phyloP scores from a whole-genome alignment of 441 rosid genomes.

The Melastoma candidum region DNA sequence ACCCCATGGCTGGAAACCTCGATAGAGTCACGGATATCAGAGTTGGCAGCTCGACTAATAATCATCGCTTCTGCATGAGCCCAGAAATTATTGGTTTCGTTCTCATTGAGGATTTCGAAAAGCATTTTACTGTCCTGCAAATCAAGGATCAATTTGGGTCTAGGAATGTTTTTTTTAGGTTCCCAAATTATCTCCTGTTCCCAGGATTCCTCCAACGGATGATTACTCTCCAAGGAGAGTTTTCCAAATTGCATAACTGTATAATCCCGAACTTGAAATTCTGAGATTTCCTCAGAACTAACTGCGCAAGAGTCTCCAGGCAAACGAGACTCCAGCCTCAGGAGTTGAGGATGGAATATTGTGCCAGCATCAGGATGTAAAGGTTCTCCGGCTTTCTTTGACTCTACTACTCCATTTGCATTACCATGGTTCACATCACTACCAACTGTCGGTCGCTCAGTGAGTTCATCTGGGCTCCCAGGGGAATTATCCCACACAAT shows the following conservation, averaged over 20 bases:
- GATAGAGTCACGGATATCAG: conserved; percentile 32
- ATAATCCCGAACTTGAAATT: conserved; percentile 33
- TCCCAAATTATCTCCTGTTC: conserved; percentile 83
- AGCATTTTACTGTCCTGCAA: conserved; percentile 97
- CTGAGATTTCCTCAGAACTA: conserved; percentile 21
- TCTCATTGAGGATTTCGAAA: conserved; percentile 72
- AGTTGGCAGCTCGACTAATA: conserved; percentile 44
- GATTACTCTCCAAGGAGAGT: conserved; percentile 47
- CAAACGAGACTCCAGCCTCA: conserved; percentile 66
- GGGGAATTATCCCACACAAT: conserved; percentile 76
- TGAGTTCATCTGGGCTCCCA: no score
- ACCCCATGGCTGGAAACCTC: conserved; percentile 38
- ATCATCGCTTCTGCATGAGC: conserved; percentile 98
- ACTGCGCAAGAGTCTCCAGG: conserved; percentile 29
- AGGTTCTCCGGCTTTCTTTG: conserved; percentile 11
- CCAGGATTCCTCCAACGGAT: conserved; percentile 76
- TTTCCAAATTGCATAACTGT: conserved; percentile 41
- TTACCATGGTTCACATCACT: no score
- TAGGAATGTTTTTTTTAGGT: conserved; percentile 30
- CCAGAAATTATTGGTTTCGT: conserved; percentile 56
- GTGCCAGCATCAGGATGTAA: conserved; percentile 30
- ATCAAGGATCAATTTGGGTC: conserved; percentile 83
- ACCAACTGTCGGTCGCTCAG: no score
- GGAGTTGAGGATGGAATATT: conserved; percentile 76
- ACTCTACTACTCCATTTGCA: no score